A percentile compares a stretch with the other conserved stretches of the same genome.
Evolutionary conservation across 1,284 basidiomycete genomes (phyloP).

Genomic region (Megacollybia platyphylla): DNA sequence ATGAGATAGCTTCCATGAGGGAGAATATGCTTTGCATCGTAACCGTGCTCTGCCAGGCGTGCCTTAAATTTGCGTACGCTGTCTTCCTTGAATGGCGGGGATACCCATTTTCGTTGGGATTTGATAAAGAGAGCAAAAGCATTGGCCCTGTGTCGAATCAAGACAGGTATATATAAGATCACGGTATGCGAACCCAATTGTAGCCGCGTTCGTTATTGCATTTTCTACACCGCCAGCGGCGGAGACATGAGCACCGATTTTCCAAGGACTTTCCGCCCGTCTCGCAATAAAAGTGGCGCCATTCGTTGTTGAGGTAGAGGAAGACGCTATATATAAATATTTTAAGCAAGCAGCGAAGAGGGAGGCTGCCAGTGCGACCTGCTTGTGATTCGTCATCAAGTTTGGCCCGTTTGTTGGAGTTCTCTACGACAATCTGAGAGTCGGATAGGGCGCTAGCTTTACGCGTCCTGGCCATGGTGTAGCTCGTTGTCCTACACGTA

Average conservation of each 20-base stretch:
- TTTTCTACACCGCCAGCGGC: conserved; percentile 73
- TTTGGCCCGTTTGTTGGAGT: too few relatives aligned
- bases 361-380: too few relatives aligned
- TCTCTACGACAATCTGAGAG: too few relatives aligned
- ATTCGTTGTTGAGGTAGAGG: too few relatives aligned
- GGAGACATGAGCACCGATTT: conserved; percentile 77
- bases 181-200: conserved; percentile 42
- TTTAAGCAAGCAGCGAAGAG: too few relatives aligned
- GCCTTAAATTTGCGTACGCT: conserved; percentile 43
- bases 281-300: conserved; percentile 8
- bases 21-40: conserved; percentile 45
- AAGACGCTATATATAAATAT: too few relatives aligned
- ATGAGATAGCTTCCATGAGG: conserved; percentile 82
- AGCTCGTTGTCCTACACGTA: too few relatives aligned
- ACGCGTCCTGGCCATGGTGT: too few relatives aligned
- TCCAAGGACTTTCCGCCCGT: conserved; percentile 34
- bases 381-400: too few relatives aligned
- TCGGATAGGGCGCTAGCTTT: too few relatives aligned
- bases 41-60: conserved; percentile 45
- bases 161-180: neutral
- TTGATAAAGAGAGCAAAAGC: conserved; percentile 80
- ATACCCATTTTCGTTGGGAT: conserved; percentile 71
- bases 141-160: conserved; percentile 41
- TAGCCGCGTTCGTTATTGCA: conserved; percentile 55
- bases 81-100: conserved; percentile 38